These are phyloP conservation scores for Harrya chromipes DNA, from an alignment of 768 basidiomycete species.

Conservation along the genomic window DNA sequence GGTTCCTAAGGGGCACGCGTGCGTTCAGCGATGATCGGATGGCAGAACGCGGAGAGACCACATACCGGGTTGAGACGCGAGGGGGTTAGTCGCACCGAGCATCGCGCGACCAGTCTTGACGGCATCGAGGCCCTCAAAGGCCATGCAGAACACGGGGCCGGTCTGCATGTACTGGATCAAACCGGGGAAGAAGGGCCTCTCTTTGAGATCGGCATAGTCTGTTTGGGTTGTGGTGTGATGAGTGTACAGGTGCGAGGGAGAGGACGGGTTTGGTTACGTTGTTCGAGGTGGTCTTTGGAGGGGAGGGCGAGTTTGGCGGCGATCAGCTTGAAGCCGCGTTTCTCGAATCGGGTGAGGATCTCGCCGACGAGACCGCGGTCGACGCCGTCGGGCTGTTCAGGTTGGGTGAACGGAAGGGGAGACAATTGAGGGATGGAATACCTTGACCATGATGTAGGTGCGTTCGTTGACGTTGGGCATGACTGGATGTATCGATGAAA, in stretches of 20 bases:
- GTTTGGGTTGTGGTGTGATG: background rate
- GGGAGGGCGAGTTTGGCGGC: conserved; percentile 90
- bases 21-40: conserved; percentile 5
- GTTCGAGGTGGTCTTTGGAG: conserved; percentile 81
- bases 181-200: conserved; percentile 94
- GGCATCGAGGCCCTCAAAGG: conserved; percentile 91
- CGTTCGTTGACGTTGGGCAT: conserved; percentile 54
- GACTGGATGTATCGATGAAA: conserved; percentile 44
- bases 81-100: conserved; percentile 97
- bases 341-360: conserved; percentile 96
- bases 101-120: conserved; percentile 95
- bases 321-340: conserved; percentile 96
- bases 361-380: conserved; percentile 93
- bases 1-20: conserved; percentile 54
- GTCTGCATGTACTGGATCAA: conserved; percentile 95
- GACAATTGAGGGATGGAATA: conserved; percentile 16
- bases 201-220: conserved; percentile 97
- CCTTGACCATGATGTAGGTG: conserved; percentile 99
- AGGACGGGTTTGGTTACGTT: conserved; percentile 47
- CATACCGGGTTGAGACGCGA: conserved; percentile 81
- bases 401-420: background rate
- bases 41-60: conserved; percentile 5
- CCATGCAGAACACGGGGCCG: conserved; percentile 95
- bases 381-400: conserved; percentile 90
- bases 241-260: background rate